Evolutionary conservation across 495 filamentous ascomycete genomes (phyloP).

Genomic region (Achaetomiella virescens): DNA sequence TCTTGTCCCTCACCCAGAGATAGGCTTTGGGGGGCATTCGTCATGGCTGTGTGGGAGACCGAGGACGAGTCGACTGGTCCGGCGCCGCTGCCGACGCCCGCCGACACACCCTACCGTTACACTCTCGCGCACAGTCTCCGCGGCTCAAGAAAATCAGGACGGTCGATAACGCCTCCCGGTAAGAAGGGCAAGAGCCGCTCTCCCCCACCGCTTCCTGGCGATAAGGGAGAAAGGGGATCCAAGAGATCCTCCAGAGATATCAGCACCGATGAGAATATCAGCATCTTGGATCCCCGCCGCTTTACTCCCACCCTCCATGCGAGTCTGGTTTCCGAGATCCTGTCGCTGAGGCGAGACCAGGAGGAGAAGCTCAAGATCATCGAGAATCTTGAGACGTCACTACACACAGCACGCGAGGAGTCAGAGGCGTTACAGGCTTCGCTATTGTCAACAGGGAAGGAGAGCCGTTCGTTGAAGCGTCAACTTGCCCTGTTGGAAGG

Average conservation of each 20-base stretch:
- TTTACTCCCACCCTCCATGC: conserved; percentile 96
- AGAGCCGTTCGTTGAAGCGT: conserved; percentile 72
- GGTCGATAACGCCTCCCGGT: conserved; percentile 53
- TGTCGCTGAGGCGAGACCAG: conserved; percentile 77
- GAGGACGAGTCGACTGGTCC: conserved; percentile 48
- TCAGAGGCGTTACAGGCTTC: conserved; percentile 60
- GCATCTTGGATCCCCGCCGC: conserved; percentile 76
- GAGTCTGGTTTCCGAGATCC: conserved; percentile 89
- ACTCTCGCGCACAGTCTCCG: conserved; percentile 55
- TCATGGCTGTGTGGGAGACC: conserved; percentile 49
- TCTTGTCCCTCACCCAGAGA: not conserved
- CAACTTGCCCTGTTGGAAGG: conserved; percentile 82
- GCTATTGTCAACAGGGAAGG: conserved; percentile 57
- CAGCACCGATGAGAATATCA: conserved; percentile 63
- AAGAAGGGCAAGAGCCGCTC: conserved; percentile 52
- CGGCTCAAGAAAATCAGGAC: conserved; percentile 43
- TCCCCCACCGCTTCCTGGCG: conserved; percentile 52
- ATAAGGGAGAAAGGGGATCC: conserved; percentile 41
- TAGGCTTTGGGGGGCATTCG: conserved; percentile 1
- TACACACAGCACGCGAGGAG: conserved; percentile 66
- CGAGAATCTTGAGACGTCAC: conserved; percentile 68
- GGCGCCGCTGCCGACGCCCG: conserved; percentile 57
- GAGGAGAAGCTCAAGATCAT: conserved; percentile 82
- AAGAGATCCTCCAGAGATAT: conserved; percentile 52
- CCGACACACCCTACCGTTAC: conserved; percentile 60